phyloP scores from a whole-genome alignment of 257 asterid species.

The Datura wrightii region DNA sequence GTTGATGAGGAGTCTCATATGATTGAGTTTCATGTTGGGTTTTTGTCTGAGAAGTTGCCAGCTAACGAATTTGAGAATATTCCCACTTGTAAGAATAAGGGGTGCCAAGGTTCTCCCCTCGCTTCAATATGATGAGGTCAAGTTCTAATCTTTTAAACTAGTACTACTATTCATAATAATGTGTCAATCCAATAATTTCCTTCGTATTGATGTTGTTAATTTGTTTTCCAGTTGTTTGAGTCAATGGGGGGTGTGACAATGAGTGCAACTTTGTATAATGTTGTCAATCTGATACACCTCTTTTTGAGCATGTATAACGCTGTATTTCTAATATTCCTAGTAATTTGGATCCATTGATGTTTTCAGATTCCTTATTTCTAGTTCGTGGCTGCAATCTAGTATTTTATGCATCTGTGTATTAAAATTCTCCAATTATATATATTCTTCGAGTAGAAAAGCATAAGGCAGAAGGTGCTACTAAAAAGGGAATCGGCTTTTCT shows the following conservation, averaged over 20 bases:
- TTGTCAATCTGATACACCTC: no score
- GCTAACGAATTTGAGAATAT: constrained; percentile 55
- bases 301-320: no score
- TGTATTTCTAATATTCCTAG: no score
- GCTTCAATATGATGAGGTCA: constrained; percentile 18
- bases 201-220: not conserved
- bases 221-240: not conserved
- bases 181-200: not conserved
- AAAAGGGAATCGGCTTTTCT: no score
- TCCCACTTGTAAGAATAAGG: constrained; percentile 37
- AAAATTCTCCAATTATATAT: no score
- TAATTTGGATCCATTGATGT: no score
- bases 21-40: constrained; percentile 70
- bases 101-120: not conserved
- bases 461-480: no score
- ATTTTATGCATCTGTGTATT: no score
- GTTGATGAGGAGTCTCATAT: constrained; percentile 46
- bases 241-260: not conserved
- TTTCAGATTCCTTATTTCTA: no score
- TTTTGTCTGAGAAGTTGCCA: constrained; percentile 58
- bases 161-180: not conserved
- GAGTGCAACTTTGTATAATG: not conserved
- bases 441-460: no score
- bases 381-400: no score
- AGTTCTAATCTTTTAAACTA: not conserved